Evolutionary conservation across 2,329 filamentous ascomycete species (phyloP), one percentile per base, ranked within the genome.

Genomic region (Epichloe scottii): DNA sequence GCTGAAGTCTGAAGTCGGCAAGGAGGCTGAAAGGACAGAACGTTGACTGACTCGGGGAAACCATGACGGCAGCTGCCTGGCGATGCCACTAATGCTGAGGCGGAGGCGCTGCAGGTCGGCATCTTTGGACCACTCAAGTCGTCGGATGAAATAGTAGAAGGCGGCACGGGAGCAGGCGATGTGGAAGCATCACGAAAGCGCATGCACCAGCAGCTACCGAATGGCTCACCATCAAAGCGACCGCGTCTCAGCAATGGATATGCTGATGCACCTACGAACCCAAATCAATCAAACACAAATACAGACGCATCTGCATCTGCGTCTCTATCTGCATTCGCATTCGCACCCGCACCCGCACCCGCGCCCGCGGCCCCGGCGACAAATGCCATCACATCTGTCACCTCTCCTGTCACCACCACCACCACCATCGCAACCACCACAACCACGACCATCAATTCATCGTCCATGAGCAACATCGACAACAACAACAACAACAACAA

Each of bases 211-310:
- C 62, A 54, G 42, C 23, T 73, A 59, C 66, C 71, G 58, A 77
- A 78, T 66, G 78, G 74, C 49, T 81, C 78, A 51, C 75, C 77
- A 48, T 66, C 71, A 56, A 84, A 84, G 68, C 73, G 78, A 60
- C 73, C 71, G 57, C 73, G 76, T 61, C 71, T 83, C 60, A 80
- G 74, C 68, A 82, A 82, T 70, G 79, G 78, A 62, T 77, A 74
- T 66, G 78, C 80, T 60, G 77, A 78, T 63, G 71, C 71, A 59
- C 63, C 67, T 60, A 76, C 40, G 19, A 37, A 30, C 11, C n/a
- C 49, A 30, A 41, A 23, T 5, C 26, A 15, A 33, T 10, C 21
- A 35, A 47, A 21, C 43, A 12, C 38, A 11, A 30, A 14, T n/a
- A 44, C 44, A 40, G 7, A 72, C 63, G 69, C 74, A 56, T 59